phyloP scores from a whole-genome alignment of 2,329 filamentous ascomycete species.

The Leptosphaerulina australis region DNA sequence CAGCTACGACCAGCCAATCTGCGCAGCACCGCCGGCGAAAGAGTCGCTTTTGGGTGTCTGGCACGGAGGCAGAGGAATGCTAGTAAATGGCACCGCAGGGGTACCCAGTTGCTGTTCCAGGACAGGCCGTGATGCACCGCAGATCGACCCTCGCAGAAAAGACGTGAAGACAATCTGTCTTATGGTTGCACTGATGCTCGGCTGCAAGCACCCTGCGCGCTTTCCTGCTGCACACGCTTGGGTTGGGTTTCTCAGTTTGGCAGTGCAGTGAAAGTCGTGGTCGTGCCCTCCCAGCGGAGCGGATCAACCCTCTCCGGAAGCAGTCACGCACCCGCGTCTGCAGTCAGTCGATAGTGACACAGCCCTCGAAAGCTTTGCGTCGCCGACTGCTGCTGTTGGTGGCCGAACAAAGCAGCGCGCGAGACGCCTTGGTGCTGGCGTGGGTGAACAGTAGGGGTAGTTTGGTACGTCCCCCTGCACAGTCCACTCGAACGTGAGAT shows the following conservation, averaged over 20 bases:
- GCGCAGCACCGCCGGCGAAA: slow-evolving; percentile 47
- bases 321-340: slow-evolving; percentile 20
- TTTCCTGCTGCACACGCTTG: slow-evolving; percentile 10
- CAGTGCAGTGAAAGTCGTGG: slow-evolving; percentile 1
- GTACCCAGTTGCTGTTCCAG: slow-evolving; percentile 35
- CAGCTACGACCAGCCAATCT: slow-evolving; percentile 46
- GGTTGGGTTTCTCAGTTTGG: background rate
- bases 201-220: slow-evolving; percentile 31
- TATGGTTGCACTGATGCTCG: slow-evolving; percentile 23
- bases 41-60: slow-evolving; percentile 48
- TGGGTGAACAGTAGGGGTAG: slow-evolving; percentile 23
- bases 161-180: slow-evolving; percentile 26
- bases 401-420: slow-evolving; percentile 22
- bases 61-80: slow-evolving; percentile 31
- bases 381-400: slow-evolving; percentile 17
- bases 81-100: slow-evolving; percentile 29
- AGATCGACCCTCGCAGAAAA: slow-evolving; percentile 47
- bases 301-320: slow-evolving; percentile 29
- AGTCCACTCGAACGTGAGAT: slow-evolving; percentile 32
- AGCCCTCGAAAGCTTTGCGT: slow-evolving; percentile 15
- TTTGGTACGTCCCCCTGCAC: slow-evolving; percentile 23
- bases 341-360: slow-evolving; percentile 17
- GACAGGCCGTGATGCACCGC: slow-evolving; percentile 50
- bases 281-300: slow-evolving; percentile 23
- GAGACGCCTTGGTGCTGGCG: slow-evolving; percentile 15